Percentiles rank a stretch among this genome's conserved stretches.
Conservation (phyloP, 352 stramenopile species). For the Phytophthora crassamura region DNA sequence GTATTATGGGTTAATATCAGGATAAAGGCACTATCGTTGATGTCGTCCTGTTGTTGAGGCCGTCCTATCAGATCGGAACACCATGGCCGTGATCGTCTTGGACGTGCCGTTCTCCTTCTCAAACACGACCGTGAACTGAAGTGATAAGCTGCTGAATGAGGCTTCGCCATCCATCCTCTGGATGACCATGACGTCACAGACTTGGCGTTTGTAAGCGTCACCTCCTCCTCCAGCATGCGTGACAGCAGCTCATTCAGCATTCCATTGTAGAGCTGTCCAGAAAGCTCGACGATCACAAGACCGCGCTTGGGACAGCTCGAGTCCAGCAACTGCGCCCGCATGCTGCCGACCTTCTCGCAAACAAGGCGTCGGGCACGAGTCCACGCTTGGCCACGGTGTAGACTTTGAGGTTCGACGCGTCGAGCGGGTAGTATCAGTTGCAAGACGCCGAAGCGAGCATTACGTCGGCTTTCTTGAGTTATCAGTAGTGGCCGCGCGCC, state of each 20-base stretch:
- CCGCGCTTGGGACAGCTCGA: conserved; percentile 69
- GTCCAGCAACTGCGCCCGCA: conserved; percentile 89
- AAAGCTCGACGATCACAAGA: conserved; percentile 82
- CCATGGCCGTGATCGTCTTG: conserved; percentile 88
- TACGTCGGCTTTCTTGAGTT: no score
- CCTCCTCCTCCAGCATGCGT: conserved; percentile 91
- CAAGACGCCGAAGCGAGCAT: no score
- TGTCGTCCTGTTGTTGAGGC: no score
- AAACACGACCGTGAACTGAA: conserved; percentile 93
- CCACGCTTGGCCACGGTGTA: no score
- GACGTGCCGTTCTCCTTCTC: conserved; percentile 88
- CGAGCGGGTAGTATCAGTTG: no score
- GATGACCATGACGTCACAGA: conserved; percentile 91
- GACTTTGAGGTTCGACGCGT: no score
- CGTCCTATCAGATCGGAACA: no score
- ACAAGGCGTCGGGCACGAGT: no score
- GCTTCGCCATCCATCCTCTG: conserved; percentile 88
- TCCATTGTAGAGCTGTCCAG: conserved; percentile 84
- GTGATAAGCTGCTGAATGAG: conserved; percentile 78
- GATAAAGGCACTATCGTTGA: no score
- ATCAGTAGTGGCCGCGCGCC: no score
- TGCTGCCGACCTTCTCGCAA: conserved; percentile 91
- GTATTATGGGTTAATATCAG: no score
- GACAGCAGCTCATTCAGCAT: conserved; percentile 91
- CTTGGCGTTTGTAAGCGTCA: conserved; percentile 92